A percentile compares a stretch with the other conserved stretches of the same genome.
Conservation (phyloP, 331 rosid species). For the Acacia concinna region DNA sequence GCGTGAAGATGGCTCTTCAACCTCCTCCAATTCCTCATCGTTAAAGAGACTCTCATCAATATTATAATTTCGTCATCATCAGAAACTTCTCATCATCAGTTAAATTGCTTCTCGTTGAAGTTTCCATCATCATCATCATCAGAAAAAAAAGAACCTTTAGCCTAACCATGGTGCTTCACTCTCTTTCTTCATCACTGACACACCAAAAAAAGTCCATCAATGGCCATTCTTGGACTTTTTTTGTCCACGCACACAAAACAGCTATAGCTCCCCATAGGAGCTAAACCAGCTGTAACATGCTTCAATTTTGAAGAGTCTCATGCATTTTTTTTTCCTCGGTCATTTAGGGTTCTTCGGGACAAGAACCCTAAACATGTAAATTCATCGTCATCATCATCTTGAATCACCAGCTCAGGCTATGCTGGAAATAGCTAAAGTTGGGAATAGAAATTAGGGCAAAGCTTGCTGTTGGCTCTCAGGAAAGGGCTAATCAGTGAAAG, state of each 20-base stretch:
- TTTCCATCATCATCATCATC: conserved; percentile 31
- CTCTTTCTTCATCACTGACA: conserved; percentile 45
- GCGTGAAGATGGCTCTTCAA: conserved; percentile 88
- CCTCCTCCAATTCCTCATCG: conserved; percentile 94
- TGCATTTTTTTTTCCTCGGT: conserved; percentile 46
- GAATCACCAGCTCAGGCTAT: conserved; percentile 37
- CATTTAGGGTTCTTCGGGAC: conserved; percentile 47
- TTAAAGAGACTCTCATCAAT: conserved; percentile 42
- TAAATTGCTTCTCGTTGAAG: conserved; percentile 44
- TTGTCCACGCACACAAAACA: conserved; percentile 18
- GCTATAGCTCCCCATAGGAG: conserved; percentile 75
- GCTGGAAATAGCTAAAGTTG: conserved; percentile 61
- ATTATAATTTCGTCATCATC: neutral
- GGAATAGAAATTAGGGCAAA: conserved; percentile 26
- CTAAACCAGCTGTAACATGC: conserved; percentile 30
- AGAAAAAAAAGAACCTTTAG: conserved; percentile 51
- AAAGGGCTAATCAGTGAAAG: conserved; percentile 42
- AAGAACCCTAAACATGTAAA: conserved; percentile 48
- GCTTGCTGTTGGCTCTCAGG: conserved; percentile 53
- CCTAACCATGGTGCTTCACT: conserved; percentile 94
- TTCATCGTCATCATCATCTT: conserved; percentile 23
- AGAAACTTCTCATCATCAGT: conserved; percentile 37
- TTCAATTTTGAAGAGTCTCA: conserved; percentile 61
- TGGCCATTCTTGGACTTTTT: conserved; percentile 56
- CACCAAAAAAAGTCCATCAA: conserved; percentile 43